phyloP scores from a whole-genome alignment of 208 protist genomes.

The Trypanosoma boissoni region DNA sequence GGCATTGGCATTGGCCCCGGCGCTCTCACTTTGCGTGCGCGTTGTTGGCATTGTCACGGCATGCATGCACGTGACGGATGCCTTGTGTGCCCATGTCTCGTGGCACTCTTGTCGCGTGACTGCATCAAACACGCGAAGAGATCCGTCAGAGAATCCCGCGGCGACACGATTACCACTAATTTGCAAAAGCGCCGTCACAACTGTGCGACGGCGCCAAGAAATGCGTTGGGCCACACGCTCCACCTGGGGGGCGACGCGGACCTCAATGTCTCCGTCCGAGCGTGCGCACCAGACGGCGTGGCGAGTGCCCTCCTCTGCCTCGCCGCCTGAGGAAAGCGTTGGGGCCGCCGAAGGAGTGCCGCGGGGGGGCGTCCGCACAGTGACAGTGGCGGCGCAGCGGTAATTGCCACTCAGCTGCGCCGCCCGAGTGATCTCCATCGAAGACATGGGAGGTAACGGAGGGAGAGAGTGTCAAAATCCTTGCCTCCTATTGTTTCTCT shows the following conservation, averaged over 20 bases:
- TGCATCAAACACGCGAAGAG: slow-evolving; percentile 46
- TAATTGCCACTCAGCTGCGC: slow-evolving; percentile 33
- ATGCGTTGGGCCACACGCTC: slow-evolving; percentile 35
- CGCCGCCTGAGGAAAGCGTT: neutral
- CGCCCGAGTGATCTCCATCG: slow-evolving; percentile 8
- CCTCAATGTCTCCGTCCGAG: slow-evolving; percentile 61
- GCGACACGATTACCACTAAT: slow-evolving; percentile 53
- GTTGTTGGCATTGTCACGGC: slow-evolving; percentile 26
- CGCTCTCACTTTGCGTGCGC: neutral
- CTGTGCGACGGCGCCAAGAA: slow-evolving; percentile 1
- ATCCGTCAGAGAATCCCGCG: slow-evolving; percentile 53
- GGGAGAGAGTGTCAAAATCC: neutral
- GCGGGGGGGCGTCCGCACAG: no score
- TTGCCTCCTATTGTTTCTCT: no score
- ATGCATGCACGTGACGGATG: slow-evolving; percentile 53
- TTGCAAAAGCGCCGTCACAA: slow-evolving; percentile 56
- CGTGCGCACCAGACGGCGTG: slow-evolving; percentile 48
- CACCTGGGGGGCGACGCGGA: slow-evolving; percentile 46
- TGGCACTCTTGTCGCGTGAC: slow-evolving; percentile 26
- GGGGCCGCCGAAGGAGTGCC: no score
- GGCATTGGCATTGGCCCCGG: no score
- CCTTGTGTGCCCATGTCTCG: slow-evolving; percentile 35
- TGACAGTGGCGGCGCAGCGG: slow-evolving; percentile 38
- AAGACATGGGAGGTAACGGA: slow-evolving; percentile 11
- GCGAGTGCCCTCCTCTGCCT: slow-evolving; percentile 23